Base-by-base conservation (phyloP, 176 grass and related monocot genomes). In the Rhipidocladum racemiflorum region DNA sequence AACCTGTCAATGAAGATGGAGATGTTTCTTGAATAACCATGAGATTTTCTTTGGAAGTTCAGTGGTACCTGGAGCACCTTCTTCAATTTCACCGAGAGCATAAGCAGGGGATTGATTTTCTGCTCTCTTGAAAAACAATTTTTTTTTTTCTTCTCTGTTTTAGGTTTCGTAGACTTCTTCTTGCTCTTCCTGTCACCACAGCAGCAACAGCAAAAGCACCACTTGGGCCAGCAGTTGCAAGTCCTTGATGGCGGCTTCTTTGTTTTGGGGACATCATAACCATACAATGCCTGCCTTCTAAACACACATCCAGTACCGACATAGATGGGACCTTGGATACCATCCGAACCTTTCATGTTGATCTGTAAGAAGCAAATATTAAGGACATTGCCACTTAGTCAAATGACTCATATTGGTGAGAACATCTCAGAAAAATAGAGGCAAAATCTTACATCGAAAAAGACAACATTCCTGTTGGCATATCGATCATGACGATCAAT, bases 321-420 rank as follows among this genome's bases (percentile, higher is more conserved):
- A 85, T 97, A 97, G 73, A 97, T 97, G 61, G 94, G 94, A 23
- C 94, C 94, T 93, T 97, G 94, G 82, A 97, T 97, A 20, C 93
- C 93, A 71, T 97, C 93, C 84, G 93, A 72, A 91, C 94, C 94
- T 88, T 97, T 97, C 94, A 97, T 97, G 82, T 97, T 97, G 74
- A 97, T 97, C 94, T 93, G 89, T 78, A 84, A 43, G 9, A 78
- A 45, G 36, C 15, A 80, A 59, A 70, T 81, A 18, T 71, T 45
- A 48, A n/a, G n/a, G n/a, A n/a, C n/a, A n/a, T n/a, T n/a, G n/a
- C n/a, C n/a, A n/a, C n/a, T n/a, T n/a, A n/a, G 27, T 44, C 4
- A 45, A 48, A 16, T 70, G 16, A 18, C 42, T 28, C 3, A 0
- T 28, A 23, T 29, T 28, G 14, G 68, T 7, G 2, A 27, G 14